Conservation (phyloP, 2,329 filamentous ascomycete species). For the Colletotrichum lupini region DNA sequence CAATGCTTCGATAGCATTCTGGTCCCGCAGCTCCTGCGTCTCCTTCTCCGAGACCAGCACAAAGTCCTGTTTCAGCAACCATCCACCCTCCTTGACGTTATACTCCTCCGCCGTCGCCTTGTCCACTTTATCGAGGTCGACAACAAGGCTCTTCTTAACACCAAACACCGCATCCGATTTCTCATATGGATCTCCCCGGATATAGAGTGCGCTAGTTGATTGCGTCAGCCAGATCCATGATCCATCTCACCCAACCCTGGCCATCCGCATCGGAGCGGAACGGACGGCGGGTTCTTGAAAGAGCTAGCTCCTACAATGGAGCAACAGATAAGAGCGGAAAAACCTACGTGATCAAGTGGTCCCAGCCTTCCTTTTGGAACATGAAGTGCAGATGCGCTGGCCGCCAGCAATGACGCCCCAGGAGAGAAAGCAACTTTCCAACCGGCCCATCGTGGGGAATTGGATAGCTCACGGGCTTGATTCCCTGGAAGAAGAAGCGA, state of each 20-base stretch:
- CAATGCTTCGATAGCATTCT: slow-evolving; percentile 73
- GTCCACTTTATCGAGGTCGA: slow-evolving; percentile 67
- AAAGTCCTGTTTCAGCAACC: slow-evolving; percentile 79
- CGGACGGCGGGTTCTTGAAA: not conserved
- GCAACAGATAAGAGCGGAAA: not conserved
- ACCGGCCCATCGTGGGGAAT: slow-evolving; percentile 89
- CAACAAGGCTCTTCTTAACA: slow-evolving; percentile 83
- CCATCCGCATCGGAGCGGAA: not conserved
- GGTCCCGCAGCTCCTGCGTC: slow-evolving; percentile 72
- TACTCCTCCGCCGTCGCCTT: slow-evolving; percentile 69
- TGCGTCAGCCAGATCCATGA: not conserved
- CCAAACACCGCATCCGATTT: slow-evolving; percentile 88
- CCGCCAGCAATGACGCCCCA: slow-evolving; percentile 81
- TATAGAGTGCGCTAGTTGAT: slow-evolving; percentile 73
- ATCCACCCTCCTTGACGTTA: slow-evolving; percentile 70
- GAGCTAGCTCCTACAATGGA: too few species aligned
- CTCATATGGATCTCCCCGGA: slow-evolving; percentile 83
- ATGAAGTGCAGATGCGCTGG: slow-evolving; percentile 90
- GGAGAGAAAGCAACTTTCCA: slow-evolving; percentile 72
- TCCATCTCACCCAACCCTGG: not conserved
- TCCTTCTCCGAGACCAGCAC: slow-evolving; percentile 80
- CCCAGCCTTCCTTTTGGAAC: slow-evolving; percentile 83
- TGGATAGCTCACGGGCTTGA: slow-evolving; percentile 86
- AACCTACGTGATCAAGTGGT: slow-evolving; percentile 84
- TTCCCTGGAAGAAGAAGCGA: slow-evolving; percentile 85